Percentiles rank a stretch among this genome's conserved stretches.
These are phyloP conservation scores for Colletotrichum somersetense DNA, from an alignment of 2,329 filamentous ascomycete genomes.

Conservation along the genomic window DNA sequence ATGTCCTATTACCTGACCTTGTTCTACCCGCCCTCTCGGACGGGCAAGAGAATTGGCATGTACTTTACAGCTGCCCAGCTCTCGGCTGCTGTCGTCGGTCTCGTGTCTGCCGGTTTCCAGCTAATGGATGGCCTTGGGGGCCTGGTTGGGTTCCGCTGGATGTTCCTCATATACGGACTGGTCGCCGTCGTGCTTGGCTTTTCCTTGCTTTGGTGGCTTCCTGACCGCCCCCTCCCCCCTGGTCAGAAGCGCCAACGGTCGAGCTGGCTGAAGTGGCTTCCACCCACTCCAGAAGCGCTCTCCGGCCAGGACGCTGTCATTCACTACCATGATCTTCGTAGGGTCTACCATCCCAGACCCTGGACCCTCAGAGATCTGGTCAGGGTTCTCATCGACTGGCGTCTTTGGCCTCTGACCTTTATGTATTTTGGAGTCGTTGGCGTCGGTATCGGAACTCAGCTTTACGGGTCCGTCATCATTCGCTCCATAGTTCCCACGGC, in stretches of 20 bases:
- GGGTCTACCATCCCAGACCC: constrained; percentile 80
- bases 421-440: constrained; percentile 98
- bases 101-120: constrained; percentile 92
- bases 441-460: constrained; percentile 89
- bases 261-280: constrained; percentile 74
- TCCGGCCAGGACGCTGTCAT: constrained; percentile 81
- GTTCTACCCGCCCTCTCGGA: constrained; percentile 90
- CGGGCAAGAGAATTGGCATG: constrained; percentile 87
- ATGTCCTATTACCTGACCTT: constrained; percentile 94
- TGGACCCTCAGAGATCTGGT: constrained; percentile 81
- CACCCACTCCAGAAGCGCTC: constrained; percentile 77
- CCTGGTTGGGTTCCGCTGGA: constrained; percentile 88
- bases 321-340: constrained; percentile 85
- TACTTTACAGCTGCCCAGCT: constrained; percentile 93
- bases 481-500: constrained; percentile 80
- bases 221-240: constrained; percentile 82
- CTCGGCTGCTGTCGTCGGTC: constrained; percentile 87
- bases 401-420: constrained; percentile 84
- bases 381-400: constrained; percentile 84
- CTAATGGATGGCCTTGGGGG: constrained; percentile 85
- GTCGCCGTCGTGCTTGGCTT: constrained; percentile 80
- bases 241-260: constrained; percentile 68
- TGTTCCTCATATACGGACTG: constrained; percentile 91
- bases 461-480: constrained; percentile 91
- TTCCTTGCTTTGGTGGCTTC: constrained; percentile 87